Evolutionary conservation across 345 rosid species (phyloP).

Genomic region (Zanthoxylum bungeanum): DNA sequence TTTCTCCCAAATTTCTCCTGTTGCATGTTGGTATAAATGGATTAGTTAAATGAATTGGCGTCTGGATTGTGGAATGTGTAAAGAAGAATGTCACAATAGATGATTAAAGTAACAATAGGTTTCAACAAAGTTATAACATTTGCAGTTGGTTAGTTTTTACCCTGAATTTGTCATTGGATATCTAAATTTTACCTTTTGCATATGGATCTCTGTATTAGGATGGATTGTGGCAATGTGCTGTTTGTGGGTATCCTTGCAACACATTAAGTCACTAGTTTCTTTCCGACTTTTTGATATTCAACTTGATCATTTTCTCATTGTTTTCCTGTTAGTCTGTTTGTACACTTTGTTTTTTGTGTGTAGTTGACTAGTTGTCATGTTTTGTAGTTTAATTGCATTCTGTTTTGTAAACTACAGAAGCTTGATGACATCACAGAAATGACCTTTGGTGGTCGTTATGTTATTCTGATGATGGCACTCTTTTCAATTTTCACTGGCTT

Average conservation of each 20-base stretch:
- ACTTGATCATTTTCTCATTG: background rate
- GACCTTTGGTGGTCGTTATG: constrained; percentile 98
- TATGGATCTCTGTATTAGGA: background rate
- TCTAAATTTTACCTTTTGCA: background rate
- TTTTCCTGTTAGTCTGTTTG: background rate
- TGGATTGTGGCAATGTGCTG: background rate
- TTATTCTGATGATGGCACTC: constrained; percentile 86
- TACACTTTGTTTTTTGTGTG: background rate
- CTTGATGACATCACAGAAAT: constrained; percentile 95
- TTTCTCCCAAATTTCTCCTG: background rate
- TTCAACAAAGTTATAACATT: background rate
- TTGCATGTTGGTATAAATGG: background rate
- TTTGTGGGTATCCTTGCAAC: background rate
- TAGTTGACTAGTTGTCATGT: background rate
- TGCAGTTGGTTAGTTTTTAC: background rate
- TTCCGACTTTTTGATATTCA: background rate
- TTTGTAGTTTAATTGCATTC: constrained; percentile 10
- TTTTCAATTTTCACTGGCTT: constrained; percentile 94
- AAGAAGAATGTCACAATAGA: background rate
- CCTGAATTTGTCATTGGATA: background rate
- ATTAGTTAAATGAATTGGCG: background rate
- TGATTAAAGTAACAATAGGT: background rate
- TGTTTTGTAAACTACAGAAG: constrained; percentile 53
- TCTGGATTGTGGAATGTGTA: background rate
- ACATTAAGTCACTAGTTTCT: background rate